Evolutionary conservation across 2,329 filamentous ascomycete genomes (phyloP).

Genomic region (Rhynchosporium secalis): DNA sequence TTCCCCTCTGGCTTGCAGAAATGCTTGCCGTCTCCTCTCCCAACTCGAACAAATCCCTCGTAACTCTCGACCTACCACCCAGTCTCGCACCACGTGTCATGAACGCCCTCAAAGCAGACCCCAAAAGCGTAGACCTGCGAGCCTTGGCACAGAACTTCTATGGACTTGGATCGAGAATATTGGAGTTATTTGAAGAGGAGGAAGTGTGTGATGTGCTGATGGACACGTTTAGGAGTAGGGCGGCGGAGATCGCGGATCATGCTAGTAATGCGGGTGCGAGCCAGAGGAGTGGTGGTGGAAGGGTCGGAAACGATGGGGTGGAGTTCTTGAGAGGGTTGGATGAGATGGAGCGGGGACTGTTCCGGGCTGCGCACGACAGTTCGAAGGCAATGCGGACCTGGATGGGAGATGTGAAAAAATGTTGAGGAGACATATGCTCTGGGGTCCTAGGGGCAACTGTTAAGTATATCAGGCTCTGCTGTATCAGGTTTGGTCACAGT

Average conservation of each 20-base stretch:
- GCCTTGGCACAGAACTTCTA: conserved; percentile 87
- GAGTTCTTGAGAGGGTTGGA: conserved; percentile 89
- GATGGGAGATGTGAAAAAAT: conserved; percentile 50
- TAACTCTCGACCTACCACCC: conserved; percentile 78
- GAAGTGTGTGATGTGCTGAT: conserved; percentile 71
- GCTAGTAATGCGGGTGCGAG: conserved; percentile 81
- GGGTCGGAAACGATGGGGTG: conserved; percentile 68
- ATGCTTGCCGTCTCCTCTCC: conserved; percentile 76
- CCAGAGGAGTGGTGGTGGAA: conserved; percentile 66
- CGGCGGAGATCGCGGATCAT: conserved; percentile 82
- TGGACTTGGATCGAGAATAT: conserved; percentile 76
- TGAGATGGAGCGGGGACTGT: conserved; percentile 80
- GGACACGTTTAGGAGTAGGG: conserved; percentile 78
- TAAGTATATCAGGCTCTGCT: background rate
- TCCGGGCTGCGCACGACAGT: conserved; percentile 72
- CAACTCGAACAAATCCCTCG: conserved; percentile 54
- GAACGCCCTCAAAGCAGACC: conserved; percentile 88
- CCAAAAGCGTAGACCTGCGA: conserved; percentile 79
- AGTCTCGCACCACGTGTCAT: conserved; percentile 78
- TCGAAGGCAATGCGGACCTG: conserved; percentile 69
- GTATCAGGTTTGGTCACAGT: too few species aligned
- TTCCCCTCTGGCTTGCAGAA: conserved; percentile 93
- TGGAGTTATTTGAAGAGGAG: conserved; percentile 91
- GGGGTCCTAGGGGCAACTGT: background rate
- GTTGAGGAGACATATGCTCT: conserved; percentile 19